Percentiles rank a stretch among this genome's conserved stretches.
These are phyloP conservation scores for Pleurotus pulmonarius DNA, from an alignment of 768 basidiomycete genomes.

Conservation along the genomic window DNA sequence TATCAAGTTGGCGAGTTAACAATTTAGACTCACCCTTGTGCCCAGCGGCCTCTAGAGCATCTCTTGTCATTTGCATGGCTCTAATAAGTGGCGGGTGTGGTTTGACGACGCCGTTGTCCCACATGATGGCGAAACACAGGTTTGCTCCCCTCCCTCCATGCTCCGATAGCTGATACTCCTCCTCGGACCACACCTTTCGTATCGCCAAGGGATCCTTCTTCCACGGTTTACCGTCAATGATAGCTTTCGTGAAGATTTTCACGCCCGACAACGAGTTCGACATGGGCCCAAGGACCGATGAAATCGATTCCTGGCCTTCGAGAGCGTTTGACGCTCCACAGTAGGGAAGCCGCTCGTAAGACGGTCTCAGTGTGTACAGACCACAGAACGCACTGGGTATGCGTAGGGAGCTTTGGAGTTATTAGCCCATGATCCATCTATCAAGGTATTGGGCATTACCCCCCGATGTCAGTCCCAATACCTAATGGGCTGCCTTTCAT, in stretches of 20 bases:
- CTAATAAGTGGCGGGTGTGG: constrained; percentile 66
- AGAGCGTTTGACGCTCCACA: constrained; percentile 57
- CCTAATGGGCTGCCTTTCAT: constrained; percentile 42
- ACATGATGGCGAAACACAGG: constrained; percentile 59
- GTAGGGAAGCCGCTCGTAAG: constrained; percentile 69
- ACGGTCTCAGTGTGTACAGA: constrained; percentile 68
- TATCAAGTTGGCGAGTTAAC: neutral
- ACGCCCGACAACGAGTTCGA: constrained; percentile 53
- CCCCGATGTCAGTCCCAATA: constrained; percentile 78
- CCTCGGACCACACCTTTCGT: constrained; percentile 58
- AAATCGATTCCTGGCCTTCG: constrained; percentile 68
- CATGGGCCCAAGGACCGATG: constrained; percentile 75
- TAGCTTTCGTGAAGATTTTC: constrained; percentile 60
- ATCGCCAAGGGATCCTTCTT: constrained; percentile 54
- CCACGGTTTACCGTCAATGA: constrained; percentile 64
- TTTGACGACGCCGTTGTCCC: constrained; percentile 57
- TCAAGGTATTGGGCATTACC: constrained; percentile 33
- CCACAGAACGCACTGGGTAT: constrained; percentile 68
- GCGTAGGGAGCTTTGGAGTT: constrained; percentile 55
- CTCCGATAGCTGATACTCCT: constrained; percentile 53
- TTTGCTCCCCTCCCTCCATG: constrained; percentile 44
- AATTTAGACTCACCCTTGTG: constrained; percentile 47
- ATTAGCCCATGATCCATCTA: neutral
- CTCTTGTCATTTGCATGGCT: constrained; percentile 52
- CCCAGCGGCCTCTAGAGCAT: constrained; percentile 55